Percentiles rank a stretch among this genome's conserved stretches.
These are phyloP conservation scores for Stropharia rugosoannulata DNA, from an alignment of 768 basidiomycete species.

Conservation along the genomic window DNA sequence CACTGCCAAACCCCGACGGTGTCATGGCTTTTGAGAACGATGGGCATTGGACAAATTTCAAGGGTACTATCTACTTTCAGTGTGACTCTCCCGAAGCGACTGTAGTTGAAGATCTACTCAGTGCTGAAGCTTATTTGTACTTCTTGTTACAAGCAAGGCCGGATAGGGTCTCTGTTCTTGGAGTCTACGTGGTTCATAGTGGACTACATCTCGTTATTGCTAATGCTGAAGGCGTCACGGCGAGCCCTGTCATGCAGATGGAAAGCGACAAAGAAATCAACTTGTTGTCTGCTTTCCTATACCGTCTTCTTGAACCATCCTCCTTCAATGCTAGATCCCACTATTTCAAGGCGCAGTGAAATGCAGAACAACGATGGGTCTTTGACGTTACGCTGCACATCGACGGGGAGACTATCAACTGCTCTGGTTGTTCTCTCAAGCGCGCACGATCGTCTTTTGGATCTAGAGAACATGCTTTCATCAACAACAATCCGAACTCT, in stretches of 20 bases:
- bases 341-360: neutral
- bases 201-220: neutral
- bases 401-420: neutral
- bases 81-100: no score
- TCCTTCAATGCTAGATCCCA: neutral
- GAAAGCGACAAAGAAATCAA: neutral
- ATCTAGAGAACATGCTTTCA: neutral
- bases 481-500: neutral
- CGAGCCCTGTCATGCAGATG: neutral
- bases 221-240: neutral
- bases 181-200: neutral
- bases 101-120: no score
- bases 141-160: neutral
- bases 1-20: no score
- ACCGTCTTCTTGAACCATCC: neutral
- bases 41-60: no score
- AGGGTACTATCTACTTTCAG: no score
- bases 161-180: neutral
- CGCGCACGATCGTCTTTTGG: neutral
- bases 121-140: no score
- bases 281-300: neutral
- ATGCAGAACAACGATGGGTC: neutral
- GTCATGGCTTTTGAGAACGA: no score
- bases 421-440: neutral
- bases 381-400: neutral